Percentiles rank a stretch among this genome's conserved stretches.
These are phyloP conservation scores for Hypoxylon sp. DNA, from an alignment of 2,329 filamentous ascomycete genomes.

Conservation along the genomic window DNA sequence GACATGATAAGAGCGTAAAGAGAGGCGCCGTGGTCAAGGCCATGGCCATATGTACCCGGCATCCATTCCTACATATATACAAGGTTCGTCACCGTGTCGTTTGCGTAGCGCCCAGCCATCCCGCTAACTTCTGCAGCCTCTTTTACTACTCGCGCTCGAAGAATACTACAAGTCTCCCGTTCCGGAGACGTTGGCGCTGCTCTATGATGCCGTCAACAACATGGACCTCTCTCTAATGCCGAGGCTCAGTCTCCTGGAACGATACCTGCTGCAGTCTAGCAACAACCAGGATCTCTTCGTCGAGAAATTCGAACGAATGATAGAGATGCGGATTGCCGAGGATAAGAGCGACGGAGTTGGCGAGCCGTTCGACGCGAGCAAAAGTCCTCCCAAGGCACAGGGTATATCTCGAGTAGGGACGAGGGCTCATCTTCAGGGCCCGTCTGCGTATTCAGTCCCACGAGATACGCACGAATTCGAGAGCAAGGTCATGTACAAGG, in stretches of 20 bases:
- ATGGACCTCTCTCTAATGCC: slow-evolving; percentile 98
- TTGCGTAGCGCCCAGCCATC: background rate
- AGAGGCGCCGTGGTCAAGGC: slow-evolving; percentile 95
- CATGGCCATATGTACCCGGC: slow-evolving; percentile 98
- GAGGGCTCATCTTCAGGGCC: slow-evolving; percentile 68
- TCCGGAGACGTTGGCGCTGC: slow-evolving; percentile 82
- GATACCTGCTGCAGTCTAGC: slow-evolving; percentile 84
- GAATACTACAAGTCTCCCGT: slow-evolving; percentile 96
- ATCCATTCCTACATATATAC: slow-evolving; percentile 98
- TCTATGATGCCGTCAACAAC: slow-evolving; percentile 92
- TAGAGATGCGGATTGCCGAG: slow-evolving; percentile 79
- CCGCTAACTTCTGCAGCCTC: slow-evolving; percentile 63
- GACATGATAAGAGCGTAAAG: slow-evolving; percentile 91
- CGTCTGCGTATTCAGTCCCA: slow-evolving; percentile 76
- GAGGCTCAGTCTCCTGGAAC: slow-evolving; percentile 81
- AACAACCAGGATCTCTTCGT: slow-evolving; percentile 96
- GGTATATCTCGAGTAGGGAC: slow-evolving; percentile 68
- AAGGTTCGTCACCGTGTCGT: slow-evolving; percentile 66
- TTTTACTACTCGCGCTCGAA: slow-evolving; percentile 88
- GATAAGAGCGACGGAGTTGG: slow-evolving; percentile 58
- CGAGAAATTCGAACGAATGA: slow-evolving; percentile 96
- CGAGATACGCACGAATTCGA: slow-evolving; percentile 98
- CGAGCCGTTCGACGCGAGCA: slow-evolving; percentile 56
- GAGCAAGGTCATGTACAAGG: slow-evolving; percentile 93
- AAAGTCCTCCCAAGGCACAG: slow-evolving; percentile 56